phyloP scores from a whole-genome alignment of 805 yeast species.

The Metschnikowia lochheadii region DNA sequence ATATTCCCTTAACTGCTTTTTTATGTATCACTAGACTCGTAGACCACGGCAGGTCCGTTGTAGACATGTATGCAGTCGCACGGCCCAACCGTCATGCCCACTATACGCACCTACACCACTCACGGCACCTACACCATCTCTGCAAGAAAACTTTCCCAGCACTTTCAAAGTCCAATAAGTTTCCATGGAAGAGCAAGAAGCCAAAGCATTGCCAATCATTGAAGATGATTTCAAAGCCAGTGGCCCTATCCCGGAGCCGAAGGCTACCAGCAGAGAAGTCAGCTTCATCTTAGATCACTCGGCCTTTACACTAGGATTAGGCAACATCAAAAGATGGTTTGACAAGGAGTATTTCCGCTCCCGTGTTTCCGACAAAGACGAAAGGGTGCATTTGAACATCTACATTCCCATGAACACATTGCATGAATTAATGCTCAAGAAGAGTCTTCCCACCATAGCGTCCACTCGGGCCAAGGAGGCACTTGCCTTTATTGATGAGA shows the following conservation, averaged over 20 bases:
- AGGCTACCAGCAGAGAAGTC: slow-evolving; percentile 12
- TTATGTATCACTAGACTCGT: neutral
- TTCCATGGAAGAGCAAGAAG: slow-evolving; percentile 1
- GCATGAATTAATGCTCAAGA: slow-evolving; percentile 21
- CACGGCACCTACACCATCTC: neutral
- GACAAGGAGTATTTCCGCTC: slow-evolving; percentile 31
- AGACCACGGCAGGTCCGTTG: neutral
- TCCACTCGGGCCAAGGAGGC: slow-evolving; percentile 67
- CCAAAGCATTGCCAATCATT: neutral
- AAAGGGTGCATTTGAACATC: slow-evolving; percentile 29
- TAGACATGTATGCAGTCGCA: neutral
- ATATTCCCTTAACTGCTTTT: too few relatives aligned
- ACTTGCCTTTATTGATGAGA: slow-evolving; percentile 53
- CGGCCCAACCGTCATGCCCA: neutral
- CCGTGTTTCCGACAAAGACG: slow-evolving; percentile 19
- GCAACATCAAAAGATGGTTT: slow-evolving; percentile 63
- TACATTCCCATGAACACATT: slow-evolving; percentile 49
- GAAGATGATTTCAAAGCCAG: neutral
- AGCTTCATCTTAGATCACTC: slow-evolving; percentile 62
- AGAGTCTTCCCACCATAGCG: slow-evolving; percentile 47
- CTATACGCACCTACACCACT: neutral
- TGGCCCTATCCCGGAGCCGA: neutral
- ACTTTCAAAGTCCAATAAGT: neutral
- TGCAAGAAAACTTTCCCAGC: neutral
- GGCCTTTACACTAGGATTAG: slow-evolving; percentile 64